Conservation (phyloP, 306 rosid genomes). For the Prunus armeniaca region DNA sequence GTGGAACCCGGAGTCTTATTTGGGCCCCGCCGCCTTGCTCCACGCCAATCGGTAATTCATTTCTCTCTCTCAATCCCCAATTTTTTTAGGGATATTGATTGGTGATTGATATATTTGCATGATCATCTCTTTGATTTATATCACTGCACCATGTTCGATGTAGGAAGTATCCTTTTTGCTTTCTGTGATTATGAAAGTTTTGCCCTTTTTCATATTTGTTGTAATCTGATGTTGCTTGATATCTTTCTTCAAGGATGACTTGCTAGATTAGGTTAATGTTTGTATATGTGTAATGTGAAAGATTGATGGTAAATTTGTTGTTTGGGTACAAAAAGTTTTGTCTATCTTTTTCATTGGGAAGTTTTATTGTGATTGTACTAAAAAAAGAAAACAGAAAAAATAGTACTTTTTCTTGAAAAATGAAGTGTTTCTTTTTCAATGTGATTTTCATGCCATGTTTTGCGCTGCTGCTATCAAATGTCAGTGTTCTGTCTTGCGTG, state of each 20-base stretch:
- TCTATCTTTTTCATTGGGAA: neutral
- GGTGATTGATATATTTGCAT: neutral
- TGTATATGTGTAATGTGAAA: neutral
- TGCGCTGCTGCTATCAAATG: neutral
- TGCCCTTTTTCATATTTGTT: neutral
- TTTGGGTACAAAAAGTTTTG: neutral
- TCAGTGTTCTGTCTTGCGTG: neutral
- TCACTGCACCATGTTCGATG: no score
- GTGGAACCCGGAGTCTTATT: constrained; percentile 98
- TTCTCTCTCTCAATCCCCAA: neutral
- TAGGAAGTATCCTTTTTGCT: no score
- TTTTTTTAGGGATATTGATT: neutral
- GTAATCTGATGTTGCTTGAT: neutral
- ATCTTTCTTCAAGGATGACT: neutral
- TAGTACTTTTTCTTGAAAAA: no score
- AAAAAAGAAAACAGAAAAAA: no score
- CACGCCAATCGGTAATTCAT: constrained; percentile 79
- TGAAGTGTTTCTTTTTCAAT: no score
- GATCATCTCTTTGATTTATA: neutral
- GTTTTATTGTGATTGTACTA: neutral
- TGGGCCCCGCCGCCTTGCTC: constrained; percentile 96
- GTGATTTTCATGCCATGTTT: neutral
- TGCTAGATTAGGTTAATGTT: neutral
- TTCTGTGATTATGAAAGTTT: neutral
- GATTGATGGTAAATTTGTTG: neutral